A percentile compares a stretch with the other conserved stretches of the same genome.
These are phyloP conservation scores for Arthrinium phaeospermum DNA, from an alignment of 2,329 filamentous ascomycete species.

Conservation along the genomic window DNA sequence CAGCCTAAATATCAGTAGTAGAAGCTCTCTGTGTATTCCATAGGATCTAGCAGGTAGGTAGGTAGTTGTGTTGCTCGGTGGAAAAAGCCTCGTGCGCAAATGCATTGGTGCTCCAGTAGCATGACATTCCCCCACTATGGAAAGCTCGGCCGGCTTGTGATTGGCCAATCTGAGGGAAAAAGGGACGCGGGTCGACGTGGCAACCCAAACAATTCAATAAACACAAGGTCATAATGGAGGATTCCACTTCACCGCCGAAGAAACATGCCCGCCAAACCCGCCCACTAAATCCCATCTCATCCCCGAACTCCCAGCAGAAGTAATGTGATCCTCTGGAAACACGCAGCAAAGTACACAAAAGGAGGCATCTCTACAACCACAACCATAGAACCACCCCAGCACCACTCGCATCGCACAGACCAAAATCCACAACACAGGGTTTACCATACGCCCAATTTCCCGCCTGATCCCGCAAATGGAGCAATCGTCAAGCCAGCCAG, in stretches of 20 bases:
- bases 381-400: background rate
- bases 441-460: constrained; percentile 5
- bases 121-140: background rate
- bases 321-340: background rate
- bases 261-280: constrained; percentile 3
- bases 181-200: background rate
- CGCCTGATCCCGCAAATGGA: constrained; percentile 5
- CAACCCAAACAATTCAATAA: constrained; percentile 2
- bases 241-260: constrained; percentile 9
- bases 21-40: too few species aligned
- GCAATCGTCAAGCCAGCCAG: constrained; percentile 15
- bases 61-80: background rate
- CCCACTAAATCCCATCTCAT: constrained; percentile 13
- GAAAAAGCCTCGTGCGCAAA: background rate
- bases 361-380: constrained; percentile 4
- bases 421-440: background rate
- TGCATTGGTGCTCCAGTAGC: background rate
- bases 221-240: constrained; percentile 8
- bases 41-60: too few species aligned
- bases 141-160: background rate
- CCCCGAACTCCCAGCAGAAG: constrained; percentile 5
- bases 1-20: too few species aligned
- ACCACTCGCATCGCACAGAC: constrained; percentile 1
- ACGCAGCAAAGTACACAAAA: constrained; percentile 5
- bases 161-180: background rate